Base-by-base conservation (phyloP, 345 rosid genomes). In the Bruguiera sexangula region DNA sequence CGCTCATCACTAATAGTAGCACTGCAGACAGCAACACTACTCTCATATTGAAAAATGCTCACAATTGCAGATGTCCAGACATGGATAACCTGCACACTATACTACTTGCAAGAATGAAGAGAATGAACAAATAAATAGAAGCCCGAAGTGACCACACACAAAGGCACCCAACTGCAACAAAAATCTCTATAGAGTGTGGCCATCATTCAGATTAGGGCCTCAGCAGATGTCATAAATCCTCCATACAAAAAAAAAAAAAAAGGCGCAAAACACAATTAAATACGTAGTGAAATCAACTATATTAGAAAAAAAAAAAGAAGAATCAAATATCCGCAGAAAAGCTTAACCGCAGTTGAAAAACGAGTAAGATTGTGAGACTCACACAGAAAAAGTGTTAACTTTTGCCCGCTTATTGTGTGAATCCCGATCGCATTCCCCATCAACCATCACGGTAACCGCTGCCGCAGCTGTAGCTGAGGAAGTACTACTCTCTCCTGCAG, bases 351-450 rank as follows among this genome's bases (percentile, higher is more conserved):
- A 36, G 15, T 30, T 52, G 34, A 63, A 21, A n/a, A 63, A 20
- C 30, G 39, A 15, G 29, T 29, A 34, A 39, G 43, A 55, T 8
- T 13, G 19, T 18, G 15, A 48, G 62, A 77, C 94, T 87, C 81
- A 90, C 95, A 60, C 53, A 59, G 80, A 64, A 55, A 70, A 83
- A 62, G 83, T 65, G 67, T 82, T 74, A 46, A 92, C 87, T 84
- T 76, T 95, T n/a, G 97, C 97, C 69, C 99, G 87, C 75, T 95
- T 95, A 80, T 89, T 62, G 50, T 77, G 73, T 27, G 51, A 29
- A 39, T 72, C 80, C 66, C 84, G 80, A 76, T 79, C 81, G 26
- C 79, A 71, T 61, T 66, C 82, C 73, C 73, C 82, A 3, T n/a
- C 67, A 66, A 50, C 70, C 62, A 15, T 77, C 63, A 18, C 79